These are phyloP conservation scores for Pistacia integerrima DNA, from an alignment of 345 rosid genomes.

Conservation along the genomic window DNA sequence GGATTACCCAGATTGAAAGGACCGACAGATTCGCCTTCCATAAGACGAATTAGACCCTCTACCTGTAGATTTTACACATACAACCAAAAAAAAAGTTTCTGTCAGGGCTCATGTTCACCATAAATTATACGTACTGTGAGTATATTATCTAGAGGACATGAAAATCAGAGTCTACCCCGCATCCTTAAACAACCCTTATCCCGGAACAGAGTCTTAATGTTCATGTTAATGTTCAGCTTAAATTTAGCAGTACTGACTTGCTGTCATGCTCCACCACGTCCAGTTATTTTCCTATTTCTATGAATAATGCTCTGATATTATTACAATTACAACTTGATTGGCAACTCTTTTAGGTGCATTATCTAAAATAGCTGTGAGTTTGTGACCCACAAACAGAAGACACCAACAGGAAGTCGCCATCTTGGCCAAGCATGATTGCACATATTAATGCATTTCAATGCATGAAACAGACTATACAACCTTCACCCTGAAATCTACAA, in stretches of 20 bases:
- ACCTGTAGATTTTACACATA: constrained; percentile 45
- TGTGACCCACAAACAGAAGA: too few species aligned
- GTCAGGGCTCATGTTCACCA: constrained; percentile 1
- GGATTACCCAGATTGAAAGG: constrained; percentile 90
- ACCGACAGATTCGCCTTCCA: constrained; percentile 98
- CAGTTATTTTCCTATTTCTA: background rate
- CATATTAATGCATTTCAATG: background rate
- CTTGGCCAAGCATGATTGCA: background rate
- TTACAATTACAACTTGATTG: background rate
- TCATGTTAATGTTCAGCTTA: too few species aligned
- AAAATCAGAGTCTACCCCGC: constrained; percentile 3
- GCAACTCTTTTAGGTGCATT: background rate
- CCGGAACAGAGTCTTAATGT: too few species aligned
- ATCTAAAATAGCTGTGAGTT: too few species aligned
- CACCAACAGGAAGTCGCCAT: background rate
- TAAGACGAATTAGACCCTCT: constrained; percentile 88
- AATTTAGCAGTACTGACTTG: too few species aligned
- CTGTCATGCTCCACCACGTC: too few species aligned
- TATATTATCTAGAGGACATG: constrained; percentile 13
- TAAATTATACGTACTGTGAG: background rate
- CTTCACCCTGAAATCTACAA: background rate
- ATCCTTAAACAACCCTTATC: background rate
- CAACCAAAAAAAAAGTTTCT: background rate
- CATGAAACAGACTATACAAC: background rate
- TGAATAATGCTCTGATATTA: background rate